These are phyloP conservation scores for Aspergillus sp. DNA, from an alignment of 2,329 filamentous ascomycete species.

Conservation along the genomic window DNA sequence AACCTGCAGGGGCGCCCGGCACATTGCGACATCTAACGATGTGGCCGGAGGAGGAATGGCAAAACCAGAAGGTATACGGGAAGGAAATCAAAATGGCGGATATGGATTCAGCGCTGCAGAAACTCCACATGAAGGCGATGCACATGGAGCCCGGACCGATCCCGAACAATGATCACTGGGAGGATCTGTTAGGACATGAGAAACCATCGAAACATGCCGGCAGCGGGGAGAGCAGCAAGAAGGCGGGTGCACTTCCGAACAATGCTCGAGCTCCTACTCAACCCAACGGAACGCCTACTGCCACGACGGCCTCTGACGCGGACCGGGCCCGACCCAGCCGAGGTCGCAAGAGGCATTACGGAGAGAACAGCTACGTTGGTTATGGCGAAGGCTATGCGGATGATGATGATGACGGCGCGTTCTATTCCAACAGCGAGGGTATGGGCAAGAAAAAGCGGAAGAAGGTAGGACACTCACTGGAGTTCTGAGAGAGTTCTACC, in stretches of 20 bases:
- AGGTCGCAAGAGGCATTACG: slow-evolving; percentile 51
- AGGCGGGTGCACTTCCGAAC: slow-evolving; percentile 24
- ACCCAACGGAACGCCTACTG: slow-evolving; percentile 27
- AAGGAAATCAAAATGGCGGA: slow-evolving; percentile 47
- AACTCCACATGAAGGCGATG: slow-evolving; percentile 45
- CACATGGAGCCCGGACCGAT: slow-evolving; percentile 48
- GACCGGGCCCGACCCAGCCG: slow-evolving; percentile 44
- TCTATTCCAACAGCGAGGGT: slow-evolving; percentile 46
- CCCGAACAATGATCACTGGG: slow-evolving; percentile 49
- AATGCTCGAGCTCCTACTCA: slow-evolving; percentile 25
- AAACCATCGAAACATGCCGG: slow-evolving; percentile 39
- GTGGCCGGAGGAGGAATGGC: slow-evolving; percentile 53
- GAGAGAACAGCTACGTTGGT: slow-evolving; percentile 52
- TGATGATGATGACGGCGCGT: slow-evolving; percentile 45
- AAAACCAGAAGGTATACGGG: slow-evolving; percentile 48
- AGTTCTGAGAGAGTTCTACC: background rate
- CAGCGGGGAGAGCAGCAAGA: slow-evolving; percentile 34
- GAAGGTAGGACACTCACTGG: slow-evolving; percentile 38
- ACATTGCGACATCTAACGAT: slow-evolving; percentile 43
- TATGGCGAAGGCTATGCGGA: slow-evolving; percentile 53
- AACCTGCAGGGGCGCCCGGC: slow-evolving; percentile 35
- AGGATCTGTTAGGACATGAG: slow-evolving; percentile 50
- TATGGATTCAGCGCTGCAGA: slow-evolving; percentile 42
- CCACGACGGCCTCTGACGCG: slow-evolving; percentile 24
- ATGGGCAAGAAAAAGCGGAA: slow-evolving; percentile 49